phyloP scores from a whole-genome alignment of 129 eudicot species.

The Gnaphalium uliginosum region DNA sequence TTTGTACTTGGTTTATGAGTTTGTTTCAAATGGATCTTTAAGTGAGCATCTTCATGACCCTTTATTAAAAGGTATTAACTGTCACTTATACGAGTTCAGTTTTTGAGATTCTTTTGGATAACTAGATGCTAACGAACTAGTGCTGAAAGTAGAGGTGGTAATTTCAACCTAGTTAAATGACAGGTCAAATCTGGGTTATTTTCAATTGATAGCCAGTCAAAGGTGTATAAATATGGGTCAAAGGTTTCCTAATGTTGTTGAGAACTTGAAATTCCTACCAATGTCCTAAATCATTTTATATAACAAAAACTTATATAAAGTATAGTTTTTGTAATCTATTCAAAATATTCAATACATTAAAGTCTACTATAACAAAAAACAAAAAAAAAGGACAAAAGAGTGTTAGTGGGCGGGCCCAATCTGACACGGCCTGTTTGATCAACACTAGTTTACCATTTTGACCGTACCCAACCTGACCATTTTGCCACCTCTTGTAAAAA shows the following conservation, averaged over 20 bases:
- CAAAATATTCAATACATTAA: not conserved
- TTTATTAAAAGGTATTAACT: conserved; percentile 58
- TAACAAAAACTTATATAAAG: too few species aligned
- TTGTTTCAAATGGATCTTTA: conserved; percentile 70
- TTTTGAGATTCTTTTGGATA: not conserved
- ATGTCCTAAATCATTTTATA: not conserved
- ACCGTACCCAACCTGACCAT: not conserved
- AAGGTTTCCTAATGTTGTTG: not conserved
- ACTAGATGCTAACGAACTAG: not conserved
- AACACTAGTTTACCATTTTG: not conserved
- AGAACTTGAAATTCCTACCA: not conserved
- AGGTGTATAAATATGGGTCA: not conserved
- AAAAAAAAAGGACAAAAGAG: too few species aligned
- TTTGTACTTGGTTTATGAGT: conserved; percentile 77
- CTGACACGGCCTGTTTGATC: not conserved
- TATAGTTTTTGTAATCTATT: not conserved
- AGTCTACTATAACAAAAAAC: not conserved
- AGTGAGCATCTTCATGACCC: conserved; percentile 87
- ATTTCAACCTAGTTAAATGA: not conserved
- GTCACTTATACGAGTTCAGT: conserved; percentile 1
- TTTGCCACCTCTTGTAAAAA: not conserved
- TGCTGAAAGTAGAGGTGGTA: not conserved
- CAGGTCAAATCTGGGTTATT: not conserved
- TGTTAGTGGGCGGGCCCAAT: not conserved
- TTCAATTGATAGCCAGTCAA: not conserved